These are phyloP conservation scores for Chytriomyces hyalinus DNA, from an alignment of 192 early-diverging fungal species.

Conservation along the genomic window DNA sequence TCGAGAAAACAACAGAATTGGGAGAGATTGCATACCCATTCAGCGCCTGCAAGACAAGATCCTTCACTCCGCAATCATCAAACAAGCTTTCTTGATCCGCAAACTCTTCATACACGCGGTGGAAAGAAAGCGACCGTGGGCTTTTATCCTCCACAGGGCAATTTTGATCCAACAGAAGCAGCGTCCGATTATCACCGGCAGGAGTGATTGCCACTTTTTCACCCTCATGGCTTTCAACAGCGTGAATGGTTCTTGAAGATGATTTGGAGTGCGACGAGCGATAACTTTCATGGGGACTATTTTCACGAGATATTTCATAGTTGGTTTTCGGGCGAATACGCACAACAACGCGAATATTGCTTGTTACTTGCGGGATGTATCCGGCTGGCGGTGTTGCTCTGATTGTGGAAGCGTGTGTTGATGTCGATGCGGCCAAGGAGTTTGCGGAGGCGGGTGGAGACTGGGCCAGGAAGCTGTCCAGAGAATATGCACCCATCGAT, in stretches of 20 bases:
- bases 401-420: not conserved
- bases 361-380: not conserved
- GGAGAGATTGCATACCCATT: constrained; percentile 44
- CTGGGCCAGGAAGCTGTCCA: not conserved
- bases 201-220: constrained; percentile 17
- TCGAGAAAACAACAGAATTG: not conserved
- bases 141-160: constrained; percentile 24
- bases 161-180: not conserved
- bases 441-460: not conserved
- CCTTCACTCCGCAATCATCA: constrained; percentile 52
- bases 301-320: constrained; percentile 29
- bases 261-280: not conserved
- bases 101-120: constrained; percentile 45
- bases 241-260: not conserved
- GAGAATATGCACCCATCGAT: not conserved
- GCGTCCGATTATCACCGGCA: constrained; percentile 6
- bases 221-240: not conserved
- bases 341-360: constrained; percentile 31
- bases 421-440: not conserved
- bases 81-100: constrained; percentile 49
- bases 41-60: constrained; percentile 48
- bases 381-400: not conserved
- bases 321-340: constrained; percentile 29
- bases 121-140: constrained; percentile 42
- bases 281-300: constrained; percentile 1